Percentiles rank a stretch among this genome's conserved stretches.
Evolutionary conservation across 179 eudicot genomes (phyloP).

Genomic region (Beta corolliflora): DNA sequence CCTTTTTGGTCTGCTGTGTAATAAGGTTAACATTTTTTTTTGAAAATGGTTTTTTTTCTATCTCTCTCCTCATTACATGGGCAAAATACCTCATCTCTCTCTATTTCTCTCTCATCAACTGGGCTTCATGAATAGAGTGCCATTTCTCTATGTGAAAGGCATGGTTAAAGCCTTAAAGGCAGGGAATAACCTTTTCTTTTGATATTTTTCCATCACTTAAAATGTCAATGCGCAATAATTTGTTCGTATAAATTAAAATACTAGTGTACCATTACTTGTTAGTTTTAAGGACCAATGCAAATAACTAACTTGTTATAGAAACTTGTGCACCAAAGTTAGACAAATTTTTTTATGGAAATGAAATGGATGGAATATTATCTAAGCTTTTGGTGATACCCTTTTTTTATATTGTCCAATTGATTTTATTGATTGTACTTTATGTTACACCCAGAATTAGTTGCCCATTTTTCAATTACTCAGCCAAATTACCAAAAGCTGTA

Average conservation of each 20-base stretch:
- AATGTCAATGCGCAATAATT: background rate
- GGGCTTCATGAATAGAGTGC: background rate
- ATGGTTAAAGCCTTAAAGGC: background rate
- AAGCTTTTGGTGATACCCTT: background rate
- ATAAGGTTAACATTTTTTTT: background rate
- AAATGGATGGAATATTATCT: background rate
- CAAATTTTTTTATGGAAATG: background rate
- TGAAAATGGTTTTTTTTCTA: background rate
- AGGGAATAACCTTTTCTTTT: background rate
- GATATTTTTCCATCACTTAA: background rate
- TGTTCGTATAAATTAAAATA: background rate
- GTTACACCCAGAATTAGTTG: constrained; percentile 5
- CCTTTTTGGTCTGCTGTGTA: background rate
- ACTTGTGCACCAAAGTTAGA: background rate
- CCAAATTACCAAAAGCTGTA: constrained; percentile 2
- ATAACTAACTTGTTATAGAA: background rate
- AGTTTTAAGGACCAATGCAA: background rate
- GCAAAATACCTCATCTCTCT: background rate
- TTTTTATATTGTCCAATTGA: background rate
- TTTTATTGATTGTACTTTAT: background rate
- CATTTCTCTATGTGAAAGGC: background rate
- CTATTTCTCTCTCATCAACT: background rate
- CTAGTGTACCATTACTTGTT: background rate
- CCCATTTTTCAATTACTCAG: background rate
- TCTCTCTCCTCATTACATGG: background rate